Conservation (phyloP, 441 rosid genomes). For the Corymbia citriodora region DNA sequence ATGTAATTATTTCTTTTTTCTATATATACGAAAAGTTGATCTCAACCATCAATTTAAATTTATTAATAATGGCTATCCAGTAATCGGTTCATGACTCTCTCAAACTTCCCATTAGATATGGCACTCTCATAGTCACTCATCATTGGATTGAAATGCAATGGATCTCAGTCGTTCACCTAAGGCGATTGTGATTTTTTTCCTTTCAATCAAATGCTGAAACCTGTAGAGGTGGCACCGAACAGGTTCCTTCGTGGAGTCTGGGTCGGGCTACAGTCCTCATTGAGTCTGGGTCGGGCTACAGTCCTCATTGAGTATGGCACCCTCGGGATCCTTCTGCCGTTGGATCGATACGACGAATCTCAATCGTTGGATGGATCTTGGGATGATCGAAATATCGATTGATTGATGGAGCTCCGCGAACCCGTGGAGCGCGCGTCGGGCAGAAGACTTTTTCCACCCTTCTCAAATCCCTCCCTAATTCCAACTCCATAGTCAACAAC, state of each 20-base stretch:
- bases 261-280: not conserved
- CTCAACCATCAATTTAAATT: not conserved
- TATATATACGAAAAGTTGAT: not conserved
- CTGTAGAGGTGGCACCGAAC: not conserved
- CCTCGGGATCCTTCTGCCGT: not conserved
- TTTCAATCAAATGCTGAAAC: not conserved
- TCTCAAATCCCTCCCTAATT: not conserved
- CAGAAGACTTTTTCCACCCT: not conserved
- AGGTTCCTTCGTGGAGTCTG: not conserved
- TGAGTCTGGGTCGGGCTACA: not conserved
- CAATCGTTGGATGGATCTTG: not conserved
- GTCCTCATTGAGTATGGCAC: not conserved
- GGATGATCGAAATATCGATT: not conserved
- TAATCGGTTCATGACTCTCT: not conserved
- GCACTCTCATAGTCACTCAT: not conserved
- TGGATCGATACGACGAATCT: not conserved
- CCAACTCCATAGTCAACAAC: not conserved
- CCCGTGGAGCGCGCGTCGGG: not conserved
- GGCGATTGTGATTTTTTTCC: not conserved
- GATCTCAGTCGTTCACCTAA: not conserved
- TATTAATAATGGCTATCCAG: accelerated
- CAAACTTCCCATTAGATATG: too few species aligned
- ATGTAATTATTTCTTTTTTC: not conserved
- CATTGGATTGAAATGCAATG: not conserved
- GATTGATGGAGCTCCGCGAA: not conserved